Base-by-base conservation (phyloP, 2,329 filamentous ascomycete species). In the Huntiella savannae region DNA sequence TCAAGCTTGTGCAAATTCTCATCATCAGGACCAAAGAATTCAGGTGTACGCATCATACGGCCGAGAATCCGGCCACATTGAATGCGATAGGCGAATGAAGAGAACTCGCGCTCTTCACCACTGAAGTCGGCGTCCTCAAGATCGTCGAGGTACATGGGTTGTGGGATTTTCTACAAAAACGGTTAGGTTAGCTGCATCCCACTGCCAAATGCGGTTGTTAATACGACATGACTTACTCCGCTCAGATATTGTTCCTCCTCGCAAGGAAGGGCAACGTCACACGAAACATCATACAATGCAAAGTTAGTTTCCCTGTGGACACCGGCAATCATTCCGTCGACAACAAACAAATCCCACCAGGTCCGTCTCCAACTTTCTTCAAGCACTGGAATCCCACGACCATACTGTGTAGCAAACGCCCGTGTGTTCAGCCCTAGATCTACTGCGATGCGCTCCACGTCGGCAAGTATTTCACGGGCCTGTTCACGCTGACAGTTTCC, bases 311-410 rank as follows among this genome's bases (percentile, higher is more conserved):
- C 72, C 10, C 77, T 72, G 53, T 82, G 82, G 53, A 93, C 77
- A 3, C 82, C 83, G 4, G 84, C 82, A 53, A 92, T 71, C 71
- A 93, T 80, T 46, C 80, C 83, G 57, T 93, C 85, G 11, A 84
- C 72, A n/a, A 83, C 71, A 56, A 79, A 88, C 3, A 76, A 57
- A 51, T 76, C 85, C 87, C 87, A 95, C 86, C 86, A 95, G 1
- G 86, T 95, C 49, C 87, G 71, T 13, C 85, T 73, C 73, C 84
- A 80, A 58, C 79, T 83, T 60, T 95, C 87, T 57, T 88, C 82
- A 3, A 87, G 58, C 1, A 85, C 66, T 0, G 74, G 67, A 49
- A 80, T 73, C 4, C 75, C 74, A 22, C 69, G 65, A 12, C 80
- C 78, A 54, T 84, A 67, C 4, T 69, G 60, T 0, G 68, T 61